Evolutionary conservation across 1,139 yeast species (phyloP), one percentile per base, ranked within the genome.

Genomic region (Wickerhamiella pararugosa): DNA sequence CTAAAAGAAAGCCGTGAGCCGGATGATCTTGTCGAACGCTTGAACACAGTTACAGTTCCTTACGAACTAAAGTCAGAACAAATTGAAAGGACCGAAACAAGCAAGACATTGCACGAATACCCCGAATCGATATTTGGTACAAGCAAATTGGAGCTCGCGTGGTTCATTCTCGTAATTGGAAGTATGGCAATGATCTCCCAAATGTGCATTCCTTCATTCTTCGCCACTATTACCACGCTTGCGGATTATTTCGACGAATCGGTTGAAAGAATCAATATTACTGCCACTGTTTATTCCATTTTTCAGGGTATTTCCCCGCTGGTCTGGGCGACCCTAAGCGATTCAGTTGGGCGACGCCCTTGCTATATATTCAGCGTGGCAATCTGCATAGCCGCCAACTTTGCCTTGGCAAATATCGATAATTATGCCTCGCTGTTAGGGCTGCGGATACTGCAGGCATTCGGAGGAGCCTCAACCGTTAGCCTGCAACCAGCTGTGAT

Each of bases 241-340:
- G 69, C 73, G 27, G 48, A 56, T 0, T 59, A 71, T 28, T 79
- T 81, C 52, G 44, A 67, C 35, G 70, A 76, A 5, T 56, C 73
- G 4, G 69, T 72, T 30, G 76, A 73, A 42, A 57, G 65, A 44
- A 73, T 75, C 35, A 81, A 82, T 55, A 51, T 79, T 25, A 69
- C 90, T 0, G 76, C 83, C 31, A 86, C 82, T 5, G 73, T 78
- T 0, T 82, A 81, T 54, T 68, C 80, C 32, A 57, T 79, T 6
- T 70, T 76, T 44, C 93, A 82, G 56, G 90, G 86, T 1, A 49
- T 78, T 0, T 62, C 78, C 0, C 94, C 94, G 1, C 67, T 79
- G 4, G 50, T 80, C 4, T 64, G 76, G 56, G 75, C 79, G 0
- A 67, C 76, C 1, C 48, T 79, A n/a, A 76, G 90, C 0, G 94